Evolutionary conservation across 305 asterid species (phyloP).

Genomic region (Solanum chacoense): DNA sequence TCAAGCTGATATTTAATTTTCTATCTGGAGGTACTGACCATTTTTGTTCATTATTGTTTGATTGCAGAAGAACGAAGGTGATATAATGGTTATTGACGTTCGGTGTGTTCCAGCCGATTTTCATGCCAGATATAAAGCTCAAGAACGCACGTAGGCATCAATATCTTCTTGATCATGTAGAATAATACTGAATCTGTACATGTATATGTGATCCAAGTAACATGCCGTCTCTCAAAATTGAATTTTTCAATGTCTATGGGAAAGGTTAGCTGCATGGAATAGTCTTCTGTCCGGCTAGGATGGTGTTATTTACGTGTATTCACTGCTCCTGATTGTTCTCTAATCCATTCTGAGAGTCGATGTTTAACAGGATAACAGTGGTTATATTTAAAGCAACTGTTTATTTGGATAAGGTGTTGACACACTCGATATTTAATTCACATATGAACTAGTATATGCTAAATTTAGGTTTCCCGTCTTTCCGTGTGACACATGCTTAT

Average conservation of each 20-base stretch:
- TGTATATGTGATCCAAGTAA: neutral
- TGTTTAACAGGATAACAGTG: neutral
- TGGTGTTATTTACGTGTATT: neutral
- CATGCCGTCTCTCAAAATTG: neutral
- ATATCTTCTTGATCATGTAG: neutral
- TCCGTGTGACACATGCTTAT: neutral
- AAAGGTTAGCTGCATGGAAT: neutral
- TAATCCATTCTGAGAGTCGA: neutral
- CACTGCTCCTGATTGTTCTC: neutral
- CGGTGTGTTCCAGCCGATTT: constrained; percentile 69
- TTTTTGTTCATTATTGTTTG: constrained; percentile 13
- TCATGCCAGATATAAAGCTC: constrained; percentile 84
- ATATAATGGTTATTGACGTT: constrained; percentile 65
- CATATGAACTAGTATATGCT: neutral
- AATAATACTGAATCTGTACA: constrained; percentile 1
- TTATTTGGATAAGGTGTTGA: neutral
- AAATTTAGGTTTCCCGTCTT: neutral
- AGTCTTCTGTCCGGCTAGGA: neutral
- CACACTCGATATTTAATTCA: neutral
- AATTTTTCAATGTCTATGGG: neutral
- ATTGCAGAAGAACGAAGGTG: constrained; percentile 71
- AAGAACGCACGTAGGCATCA: constrained; percentile 94
- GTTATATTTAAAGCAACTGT: neutral
- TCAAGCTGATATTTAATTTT: neutral
- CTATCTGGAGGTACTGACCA: neutral